These are phyloP conservation scores for Diplocarpon mali DNA, from an alignment of 2,329 filamentous ascomycete genomes.

Conservation along the genomic window DNA sequence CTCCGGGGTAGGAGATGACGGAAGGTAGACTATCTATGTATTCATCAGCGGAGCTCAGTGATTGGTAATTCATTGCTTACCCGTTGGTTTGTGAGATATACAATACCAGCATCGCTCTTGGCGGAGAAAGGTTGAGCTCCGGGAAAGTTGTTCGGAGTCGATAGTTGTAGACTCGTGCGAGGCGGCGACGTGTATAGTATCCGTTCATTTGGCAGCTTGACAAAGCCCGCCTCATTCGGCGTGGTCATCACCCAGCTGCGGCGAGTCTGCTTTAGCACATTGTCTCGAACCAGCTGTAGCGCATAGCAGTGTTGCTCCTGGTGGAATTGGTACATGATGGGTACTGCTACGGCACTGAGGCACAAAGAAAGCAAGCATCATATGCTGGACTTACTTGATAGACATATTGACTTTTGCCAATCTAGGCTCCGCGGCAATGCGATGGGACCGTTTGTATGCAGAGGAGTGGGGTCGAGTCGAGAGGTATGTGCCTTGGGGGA, in stretches of 20 bases:
- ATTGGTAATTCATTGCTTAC: slow-evolving; percentile 40
- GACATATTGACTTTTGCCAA: slow-evolving; percentile 34
- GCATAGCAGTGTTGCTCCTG: slow-evolving; percentile 25
- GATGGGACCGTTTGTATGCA: slow-evolving; percentile 12
- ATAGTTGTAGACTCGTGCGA: slow-evolving; percentile 65
- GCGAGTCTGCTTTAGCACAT: slow-evolving; percentile 22
- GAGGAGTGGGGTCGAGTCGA: slow-evolving; percentile 11
- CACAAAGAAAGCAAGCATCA: slow-evolving; percentile 10
- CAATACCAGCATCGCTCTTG: slow-evolving; percentile 62
- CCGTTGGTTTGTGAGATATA: slow-evolving; percentile 77
- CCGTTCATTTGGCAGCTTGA: slow-evolving; percentile 74
- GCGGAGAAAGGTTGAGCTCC: slow-evolving; percentile 53
- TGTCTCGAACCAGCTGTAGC: slow-evolving; percentile 19
- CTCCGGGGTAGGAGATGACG: slow-evolving; percentile 50
- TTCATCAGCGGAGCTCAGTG: slow-evolving; percentile 10
- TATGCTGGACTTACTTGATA: slow-evolving; percentile 37
- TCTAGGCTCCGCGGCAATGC: slow-evolving; percentile 11
- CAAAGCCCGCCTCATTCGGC: slow-evolving; percentile 56
- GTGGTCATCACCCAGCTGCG: slow-evolving; percentile 87
- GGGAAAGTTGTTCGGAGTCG: slow-evolving; percentile 48
- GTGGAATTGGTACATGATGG: slow-evolving; percentile 24
- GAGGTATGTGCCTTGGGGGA: neutral
- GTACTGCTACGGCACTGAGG: neutral
- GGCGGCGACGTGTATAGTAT: slow-evolving; percentile 71
- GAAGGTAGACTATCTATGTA: slow-evolving; percentile 74